Evolutionary conservation across 176 grass and related monocot species (phyloP), one percentile per base, ranked within the genome.

Genomic region (Oryza longistaminata): DNA sequence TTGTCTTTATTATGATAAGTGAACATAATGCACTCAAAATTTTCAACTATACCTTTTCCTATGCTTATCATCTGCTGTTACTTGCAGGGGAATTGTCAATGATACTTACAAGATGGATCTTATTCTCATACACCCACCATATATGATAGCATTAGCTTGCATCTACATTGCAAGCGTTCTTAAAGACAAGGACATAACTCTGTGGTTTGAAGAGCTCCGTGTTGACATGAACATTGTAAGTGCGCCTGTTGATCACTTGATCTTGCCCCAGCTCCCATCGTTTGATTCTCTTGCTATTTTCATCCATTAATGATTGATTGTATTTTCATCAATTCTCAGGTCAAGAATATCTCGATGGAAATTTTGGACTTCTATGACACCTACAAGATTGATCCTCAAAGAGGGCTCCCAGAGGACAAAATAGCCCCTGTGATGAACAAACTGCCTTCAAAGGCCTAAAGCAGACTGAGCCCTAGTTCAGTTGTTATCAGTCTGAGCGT

Each of bases 71-170:
- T 3, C 35, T 39, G 40, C 68, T 62, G 9, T 58, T 71, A 78
- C 68, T 58, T 90, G 82, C 70, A 99, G 96, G 96, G 93, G 96
- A 71, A 86, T 99, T 43, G 93, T 96, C 66, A 96, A 99, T 82
- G 96, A 96, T 82, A 98, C 93, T 58, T 98, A 96, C 65, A 99
- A 92, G 86, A 99, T 94, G 93, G 91, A 99, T 73, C 91, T 99
- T 78, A 96, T 99, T 87, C 90, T 96, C 49, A 91, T 96, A 86
- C 76, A 99, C 39, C 91, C 96, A 65, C 96, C 96, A 13, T 93
- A 94, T 82, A 99, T 96, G 93, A 99, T 99, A 90, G 93, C 96
- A 71, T 85, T 96, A 79, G 93, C 93, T 26, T 99, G 91, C 78
- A 96, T 99, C 83, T 99, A 99, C 71, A 99, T 99, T 52, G 93